Base-by-base conservation (phyloP, 2,329 filamentous ascomycete species). In the Talaromyces sp. region DNA sequence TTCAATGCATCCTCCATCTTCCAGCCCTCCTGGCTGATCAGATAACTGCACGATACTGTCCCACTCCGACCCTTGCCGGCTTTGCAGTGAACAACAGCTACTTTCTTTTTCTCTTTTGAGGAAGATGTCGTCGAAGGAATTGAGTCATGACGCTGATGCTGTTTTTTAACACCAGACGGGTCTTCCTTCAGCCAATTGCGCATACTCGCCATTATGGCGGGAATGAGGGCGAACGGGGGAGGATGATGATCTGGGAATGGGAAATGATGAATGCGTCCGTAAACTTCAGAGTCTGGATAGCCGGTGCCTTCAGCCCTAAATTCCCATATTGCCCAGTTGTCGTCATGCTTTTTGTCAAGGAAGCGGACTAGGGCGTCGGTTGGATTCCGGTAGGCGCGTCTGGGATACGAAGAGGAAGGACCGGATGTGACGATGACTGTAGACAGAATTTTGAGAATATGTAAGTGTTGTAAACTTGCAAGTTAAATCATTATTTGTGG, bases 171-270 rank as follows among this genome's bases (percentile, higher is more conserved):
- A 4, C 29, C n/a, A 1, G 17, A 19, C 65, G 10, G 62, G 53
- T 7, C 68, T 69, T 10, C 76, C 72, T 53, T 83, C 57, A 95
- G 73, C 91, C 93, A 97, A 69, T 93, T 90, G 62, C 90, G 84
- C 92, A 99, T 97, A 68, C 89, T 90, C 0, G 87, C 92, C 83
- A 97, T 87, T 63, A 97, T 92, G 75, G 91, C 82, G 0, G 93
- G 93, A 38, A 99, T 87, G 21, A 97, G 80, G 24, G 86, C 83
- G 69, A 99, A 99, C 0, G 94, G 94, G 57, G 94, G 94, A 3
- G 94, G 94, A 72, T 99, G 94, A 72, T 99, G 94, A 72, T 99
- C 94, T 0, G 94, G 94, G 86, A 91, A 99, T 0, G 94, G 94
- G 70, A 92, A 97, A 76, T 99, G 94, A 64, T 88, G 85, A 64